phyloP scores from a whole-genome alignment of 257 asterid species.

The Ligustrum vulgare region DNA sequence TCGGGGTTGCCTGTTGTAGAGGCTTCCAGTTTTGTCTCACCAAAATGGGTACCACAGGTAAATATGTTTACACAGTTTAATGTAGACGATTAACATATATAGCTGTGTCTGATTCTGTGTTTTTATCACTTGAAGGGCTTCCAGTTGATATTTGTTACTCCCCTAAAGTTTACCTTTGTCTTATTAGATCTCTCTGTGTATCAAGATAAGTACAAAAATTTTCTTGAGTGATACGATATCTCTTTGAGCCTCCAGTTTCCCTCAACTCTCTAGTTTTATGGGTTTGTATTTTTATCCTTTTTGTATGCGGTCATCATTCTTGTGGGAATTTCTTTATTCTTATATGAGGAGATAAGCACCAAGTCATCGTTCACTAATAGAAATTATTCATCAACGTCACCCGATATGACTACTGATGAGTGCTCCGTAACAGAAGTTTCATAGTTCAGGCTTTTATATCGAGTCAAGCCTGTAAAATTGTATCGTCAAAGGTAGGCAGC shows the following conservation, averaged over 20 bases:
- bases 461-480: background rate
- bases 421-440: background rate
- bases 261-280: background rate
- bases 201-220: background rate
- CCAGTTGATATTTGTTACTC: constrained; percentile 8
- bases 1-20: constrained; percentile 82
- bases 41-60: constrained; percentile 98
- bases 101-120: background rate
- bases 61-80: background rate
- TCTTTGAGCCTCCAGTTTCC: background rate
- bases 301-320: background rate
- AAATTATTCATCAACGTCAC: background rate
- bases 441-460: background rate
- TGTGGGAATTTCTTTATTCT: background rate
- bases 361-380: background rate
- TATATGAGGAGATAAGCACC: background rate
- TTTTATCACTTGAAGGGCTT: background rate
- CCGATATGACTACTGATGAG: background rate
- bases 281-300: background rate
- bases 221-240: background rate
- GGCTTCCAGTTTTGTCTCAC: constrained; percentile 93
- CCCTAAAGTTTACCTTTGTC: background rate
- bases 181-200: background rate
- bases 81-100: background rate
- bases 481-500: background rate